Evolutionary conservation across 805 yeast species (phyloP).

Genomic region (Pichia paraexigua): DNA sequence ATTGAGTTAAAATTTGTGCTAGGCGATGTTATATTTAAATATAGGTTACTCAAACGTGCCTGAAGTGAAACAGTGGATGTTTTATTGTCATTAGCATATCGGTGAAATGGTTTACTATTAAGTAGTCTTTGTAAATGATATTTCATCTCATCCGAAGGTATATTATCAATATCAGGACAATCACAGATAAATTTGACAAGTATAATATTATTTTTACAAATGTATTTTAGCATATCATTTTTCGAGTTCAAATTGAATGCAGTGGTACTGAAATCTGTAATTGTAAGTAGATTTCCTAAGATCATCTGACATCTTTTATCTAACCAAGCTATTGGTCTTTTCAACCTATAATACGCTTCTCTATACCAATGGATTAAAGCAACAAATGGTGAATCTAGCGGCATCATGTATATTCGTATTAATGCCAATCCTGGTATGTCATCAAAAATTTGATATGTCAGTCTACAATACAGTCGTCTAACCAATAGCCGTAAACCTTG

Average conservation of each 20-base stretch:
- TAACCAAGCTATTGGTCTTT: slow-evolving; percentile 29
- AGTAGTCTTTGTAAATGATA: slow-evolving; percentile 33
- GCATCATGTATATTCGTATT: slow-evolving; percentile 42
- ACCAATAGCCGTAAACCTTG: slow-evolving; percentile 37
- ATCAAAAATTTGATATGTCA: slow-evolving; percentile 34
- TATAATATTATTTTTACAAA: background rate
- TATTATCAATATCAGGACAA: background rate
- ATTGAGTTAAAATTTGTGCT: slow-evolving; percentile 10
- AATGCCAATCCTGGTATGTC: slow-evolving; percentile 17
- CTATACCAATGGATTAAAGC: slow-evolving; percentile 32
- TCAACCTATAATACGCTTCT: slow-evolving; percentile 23
- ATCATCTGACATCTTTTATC: slow-evolving; percentile 23
- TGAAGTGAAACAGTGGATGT: background rate
- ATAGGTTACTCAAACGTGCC: slow-evolving; percentile 24
- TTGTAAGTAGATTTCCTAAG: slow-evolving; percentile 31
- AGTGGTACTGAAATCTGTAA: slow-evolving; percentile 34
- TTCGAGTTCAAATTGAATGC: slow-evolving; percentile 30
- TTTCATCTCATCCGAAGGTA: slow-evolving; percentile 10
- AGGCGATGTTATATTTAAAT: slow-evolving; percentile 31
- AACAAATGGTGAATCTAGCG: slow-evolving; percentile 34
- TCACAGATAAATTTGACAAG: slow-evolving; percentile 3
- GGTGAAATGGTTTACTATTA: slow-evolving; percentile 8
- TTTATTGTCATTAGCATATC: background rate
- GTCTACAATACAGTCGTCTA: slow-evolving; percentile 32
- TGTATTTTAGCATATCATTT: slow-evolving; percentile 6